These are phyloP conservation scores for Lachnellula suecica DNA, from an alignment of 2,329 filamentous ascomycete genomes.

Conservation along the genomic window DNA sequence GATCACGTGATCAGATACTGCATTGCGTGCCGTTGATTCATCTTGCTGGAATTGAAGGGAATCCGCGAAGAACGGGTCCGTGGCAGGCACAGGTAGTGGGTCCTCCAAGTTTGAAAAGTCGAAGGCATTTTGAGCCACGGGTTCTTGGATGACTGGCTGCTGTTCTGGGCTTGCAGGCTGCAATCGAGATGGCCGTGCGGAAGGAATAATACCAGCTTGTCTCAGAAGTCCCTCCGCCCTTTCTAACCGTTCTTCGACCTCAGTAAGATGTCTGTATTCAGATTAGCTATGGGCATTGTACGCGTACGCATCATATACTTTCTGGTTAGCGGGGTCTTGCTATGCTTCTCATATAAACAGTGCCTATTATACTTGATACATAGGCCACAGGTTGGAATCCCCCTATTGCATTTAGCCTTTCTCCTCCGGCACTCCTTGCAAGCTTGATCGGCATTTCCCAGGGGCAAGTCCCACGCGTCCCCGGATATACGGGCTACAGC, in stretches of 20 bases:
- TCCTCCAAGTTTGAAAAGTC: conserved; percentile 1
- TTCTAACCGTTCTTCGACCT: conserved; percentile 5
- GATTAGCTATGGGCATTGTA: background rate
- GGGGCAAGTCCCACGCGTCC: conserved; percentile 3
- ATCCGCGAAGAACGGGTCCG: background rate
- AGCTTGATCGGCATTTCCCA: conserved; percentile 2
- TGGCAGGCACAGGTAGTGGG: background rate
- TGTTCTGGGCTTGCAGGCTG: background rate
- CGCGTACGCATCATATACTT: background rate
- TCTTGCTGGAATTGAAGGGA: background rate
- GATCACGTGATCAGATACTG: background rate
- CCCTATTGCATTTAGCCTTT: conserved; percentile 6
- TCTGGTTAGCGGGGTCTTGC: conserved; percentile 8
- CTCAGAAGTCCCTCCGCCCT: conserved; percentile 4
- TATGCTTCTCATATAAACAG: conserved; percentile 8
- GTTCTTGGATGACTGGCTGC: background rate
- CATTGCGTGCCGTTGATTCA: background rate
- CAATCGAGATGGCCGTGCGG: background rate
- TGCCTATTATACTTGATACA: conserved; percentile 8
- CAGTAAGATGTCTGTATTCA: conserved; percentile 2
- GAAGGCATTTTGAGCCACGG: background rate
- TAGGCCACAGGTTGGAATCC: conserved; percentile 2
- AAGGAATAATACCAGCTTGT: conserved; percentile 2
- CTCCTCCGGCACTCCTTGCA: conserved; percentile 5
- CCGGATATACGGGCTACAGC: no score